Base-by-base conservation (phyloP, 2,329 filamentous ascomycete species). In the Diplodia corticola region DNA sequence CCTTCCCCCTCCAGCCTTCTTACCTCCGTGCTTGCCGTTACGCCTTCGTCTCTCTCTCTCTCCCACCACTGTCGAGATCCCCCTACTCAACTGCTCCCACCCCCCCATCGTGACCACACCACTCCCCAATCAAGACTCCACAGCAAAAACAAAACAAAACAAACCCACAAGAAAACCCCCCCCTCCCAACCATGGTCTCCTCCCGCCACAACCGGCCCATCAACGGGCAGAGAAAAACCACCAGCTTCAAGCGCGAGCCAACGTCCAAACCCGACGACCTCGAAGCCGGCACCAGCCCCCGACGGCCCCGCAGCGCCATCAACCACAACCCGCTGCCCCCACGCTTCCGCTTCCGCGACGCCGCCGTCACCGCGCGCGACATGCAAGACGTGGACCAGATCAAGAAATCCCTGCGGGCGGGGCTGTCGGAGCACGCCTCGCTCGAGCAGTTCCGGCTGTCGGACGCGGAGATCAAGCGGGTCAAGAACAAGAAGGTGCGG, bases 401-500 rank as follows among this genome's bases (percentile, higher is more conserved):
- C 71, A 86, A 86, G 73, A 76, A 80, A 63, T 77, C 80, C 68
- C 73, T 86, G 10, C 75, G 83, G 28, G 73, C 81, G 1, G 79
- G 79, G 30, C 78, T 86, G 40, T 78, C 84, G 40, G 75, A 79
- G 15, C 75, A 81, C 6, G 75, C 76, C 7, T 26, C 63, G 63
- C 74, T 85, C 20, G 83, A 86, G 70, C 75, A 79, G 37, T 85
- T 77, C 70, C 76, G 84, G 22, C 61, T 44, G 6, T 9, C n/a
- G 4, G 20, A 37, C 7, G 15, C 22, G n/a, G 48, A 79, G 75
- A 73, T 87, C 49, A 85, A 86, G 73, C 72, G 70, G 7, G 83
- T 86, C 67, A 80, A 81, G 71, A 80, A 82, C 66, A 86, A 85
- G 72, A 81, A 81, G 51, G 70, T 87, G n/a, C 77, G 82, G 17